Conservation (phyloP, 352 stramenopile species). For the Pythium aristosporum region DNA sequence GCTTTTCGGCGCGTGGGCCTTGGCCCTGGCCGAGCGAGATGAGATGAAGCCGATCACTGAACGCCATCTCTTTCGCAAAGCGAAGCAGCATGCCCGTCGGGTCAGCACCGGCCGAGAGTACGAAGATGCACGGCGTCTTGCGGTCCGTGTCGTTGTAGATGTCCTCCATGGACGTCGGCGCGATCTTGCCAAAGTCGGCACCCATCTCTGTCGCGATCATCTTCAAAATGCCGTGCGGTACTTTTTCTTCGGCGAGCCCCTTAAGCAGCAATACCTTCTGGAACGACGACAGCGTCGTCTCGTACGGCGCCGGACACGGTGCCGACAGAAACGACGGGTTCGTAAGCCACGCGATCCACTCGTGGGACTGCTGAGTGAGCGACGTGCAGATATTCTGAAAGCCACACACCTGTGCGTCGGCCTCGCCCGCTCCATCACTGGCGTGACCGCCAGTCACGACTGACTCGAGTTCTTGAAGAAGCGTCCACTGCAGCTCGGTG, state of each 20-base stretch:
- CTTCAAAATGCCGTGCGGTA: constrained; percentile 77
- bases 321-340: constrained; percentile 41
- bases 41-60: constrained; percentile 87
- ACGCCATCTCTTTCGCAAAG: constrained; percentile 89
- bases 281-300: constrained; percentile 51
- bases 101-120: constrained; percentile 90
- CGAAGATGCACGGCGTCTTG: constrained; percentile 93
- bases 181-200: constrained; percentile 79
- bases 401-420: constrained; percentile 18
- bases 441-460: constrained; percentile 36
- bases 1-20: constrained; percentile 85
- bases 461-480: constrained; percentile 76
- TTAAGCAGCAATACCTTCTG: constrained; percentile 78
- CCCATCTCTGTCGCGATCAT: constrained; percentile 90
- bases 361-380: constrained; percentile 51
- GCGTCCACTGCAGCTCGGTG: constrained; percentile 77
- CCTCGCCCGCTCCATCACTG: neutral
- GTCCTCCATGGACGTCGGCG: constrained; percentile 89
- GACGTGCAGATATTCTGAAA: constrained; percentile 74
- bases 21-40: constrained; percentile 93
- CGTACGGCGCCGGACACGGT: constrained; percentile 48
- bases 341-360: constrained; percentile 63
- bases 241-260: constrained; percentile 87
- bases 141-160: constrained; percentile 92
- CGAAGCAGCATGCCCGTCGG: constrained; percentile 92